Conservation (phyloP, 768 basidiomycete species). For the Pisolithus sp. region DNA sequence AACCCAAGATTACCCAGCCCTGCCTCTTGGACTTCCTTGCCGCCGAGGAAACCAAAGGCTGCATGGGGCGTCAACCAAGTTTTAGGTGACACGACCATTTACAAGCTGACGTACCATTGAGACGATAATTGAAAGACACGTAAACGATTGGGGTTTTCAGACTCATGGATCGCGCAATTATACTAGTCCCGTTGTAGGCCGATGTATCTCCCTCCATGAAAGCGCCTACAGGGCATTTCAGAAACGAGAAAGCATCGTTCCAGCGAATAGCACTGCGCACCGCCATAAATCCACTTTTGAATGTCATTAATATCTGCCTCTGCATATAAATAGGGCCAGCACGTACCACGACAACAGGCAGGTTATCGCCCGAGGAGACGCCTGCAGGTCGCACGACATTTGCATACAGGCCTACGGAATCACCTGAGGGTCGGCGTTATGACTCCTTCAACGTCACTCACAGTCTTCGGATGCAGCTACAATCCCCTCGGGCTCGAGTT, state of each 20-base stretch:
- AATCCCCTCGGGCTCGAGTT: background rate
- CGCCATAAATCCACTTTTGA: constrained; percentile 8
- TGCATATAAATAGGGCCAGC: background rate
- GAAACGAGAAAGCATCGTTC: background rate
- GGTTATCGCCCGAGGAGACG: constrained; percentile 3
- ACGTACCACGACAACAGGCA: constrained; percentile 21
- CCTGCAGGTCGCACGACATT: constrained; percentile 17
- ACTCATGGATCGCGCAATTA: constrained; percentile 15
- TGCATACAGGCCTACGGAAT: constrained; percentile 18
- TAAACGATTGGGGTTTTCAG: constrained; percentile 15
- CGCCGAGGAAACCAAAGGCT: constrained; percentile 27
- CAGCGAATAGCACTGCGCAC: background rate
- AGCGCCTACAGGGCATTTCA: constrained; percentile 4
- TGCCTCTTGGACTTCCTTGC: constrained; percentile 22
- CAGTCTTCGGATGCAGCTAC: constrained; percentile 14
- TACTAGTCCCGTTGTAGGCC: constrained; percentile 11
- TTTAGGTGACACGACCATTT: background rate
- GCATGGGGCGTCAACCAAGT: background rate
- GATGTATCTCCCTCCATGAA: constrained; percentile 12
- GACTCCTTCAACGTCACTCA: background rate
- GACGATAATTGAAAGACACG: constrained; percentile 17
- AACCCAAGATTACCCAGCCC: constrained; percentile 33
- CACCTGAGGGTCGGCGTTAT: background rate
- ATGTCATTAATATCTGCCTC: background rate
- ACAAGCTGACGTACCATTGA: constrained; percentile 13